Evolutionary conservation across 2,329 filamentous ascomycete species (phyloP), one percentile per base, ranked within the genome.

Genomic region (Aspergillus glaucus): DNA sequence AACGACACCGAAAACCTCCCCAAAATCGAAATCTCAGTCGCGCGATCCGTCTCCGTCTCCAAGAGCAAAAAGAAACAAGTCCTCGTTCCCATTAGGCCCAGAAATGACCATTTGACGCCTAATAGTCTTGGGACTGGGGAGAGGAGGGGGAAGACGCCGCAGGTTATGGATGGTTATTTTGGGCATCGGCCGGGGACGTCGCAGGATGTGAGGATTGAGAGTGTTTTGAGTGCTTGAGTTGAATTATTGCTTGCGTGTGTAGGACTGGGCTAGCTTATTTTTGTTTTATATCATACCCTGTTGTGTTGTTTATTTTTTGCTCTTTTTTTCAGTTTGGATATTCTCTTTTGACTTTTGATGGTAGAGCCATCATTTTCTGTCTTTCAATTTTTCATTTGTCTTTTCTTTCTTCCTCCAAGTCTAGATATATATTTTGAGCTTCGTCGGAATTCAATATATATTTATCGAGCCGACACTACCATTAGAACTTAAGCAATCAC

Each of bases 1-100:
- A 46, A 51, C 14, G 45, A 50, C 22, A 43, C 45, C 28, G 45
- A 48, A 24, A 15, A 55, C 47, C 47, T 52, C 32, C 53, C 51
- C 1, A 50, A 51, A 4, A 57, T 70, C 32, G 64, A 70, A 50
- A 59, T 72, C 28, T 70, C 69, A 3, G 60, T 66, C 32, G 70
- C 70, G 3, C 58, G 68, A 24, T 71, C 69, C 4, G 55, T 73
- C 7, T 70, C 68, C 7, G 62, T 72, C 0, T 64, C 64, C 1
- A 59, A 56, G 28, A 62, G 62, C 7, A 66, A 59, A 21, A 67
- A 59, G 26, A 63, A 59, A 37, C 66, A 70, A 46, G 51, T 68
- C n/a, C 53, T 72, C 6, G 65, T 72, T 6, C 68, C 69, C 0
- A 60, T 70, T 10, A 54, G 60, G 10, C 46, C 59, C 2, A 55